A percentile compares a stretch with the other conserved stretches of the same genome.
phyloP scores from a whole-genome alignment of 1,139 yeast genomes.

The Lodderomyces margitis region DNA sequence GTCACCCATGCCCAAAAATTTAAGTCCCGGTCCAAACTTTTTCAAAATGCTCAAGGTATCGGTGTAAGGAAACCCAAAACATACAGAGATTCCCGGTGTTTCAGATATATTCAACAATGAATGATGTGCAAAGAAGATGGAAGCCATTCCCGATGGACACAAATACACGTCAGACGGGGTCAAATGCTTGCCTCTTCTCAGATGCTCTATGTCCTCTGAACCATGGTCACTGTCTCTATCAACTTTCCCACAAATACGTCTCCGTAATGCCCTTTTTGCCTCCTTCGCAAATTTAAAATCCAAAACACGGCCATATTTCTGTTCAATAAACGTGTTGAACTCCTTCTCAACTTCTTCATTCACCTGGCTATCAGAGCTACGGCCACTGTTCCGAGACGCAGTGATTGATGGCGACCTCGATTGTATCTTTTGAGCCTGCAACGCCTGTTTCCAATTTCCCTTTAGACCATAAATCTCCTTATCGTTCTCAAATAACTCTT shows the following conservation, averaged over 20 bases:
- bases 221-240: constrained; percentile 40
- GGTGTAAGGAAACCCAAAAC: constrained; percentile 94
- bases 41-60: constrained; percentile 83
- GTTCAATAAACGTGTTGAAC: constrained; percentile 73
- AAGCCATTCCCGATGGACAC: constrained; percentile 90
- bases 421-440: constrained; percentile 40
- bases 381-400: constrained; percentile 19
- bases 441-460: constrained; percentile 31
- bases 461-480: constrained; percentile 1
- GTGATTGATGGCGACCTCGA: constrained; percentile 33
- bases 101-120: constrained; percentile 42
- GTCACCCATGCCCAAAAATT: constrained; percentile 83
- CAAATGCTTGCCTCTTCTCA: constrained; percentile 33
- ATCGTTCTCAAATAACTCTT: constrained; percentile 49
- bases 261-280: constrained; percentile 71
- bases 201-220: constrained; percentile 30
- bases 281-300: constrained; percentile 72
- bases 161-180: constrained; percentile 71
- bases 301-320: constrained; percentile 84
- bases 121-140: constrained; percentile 82
- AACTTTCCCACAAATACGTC: constrained; percentile 71
- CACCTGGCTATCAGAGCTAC: constrained; percentile 13
- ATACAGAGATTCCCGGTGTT: constrained; percentile 55
- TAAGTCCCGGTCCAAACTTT: constrained; percentile 87
- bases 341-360: constrained; percentile 47